Percentiles rank a stretch among this genome's conserved stretches.
Conservation (phyloP, 1,284 basidiomycete species). For the Sanghuangporus weigelae region DNA sequence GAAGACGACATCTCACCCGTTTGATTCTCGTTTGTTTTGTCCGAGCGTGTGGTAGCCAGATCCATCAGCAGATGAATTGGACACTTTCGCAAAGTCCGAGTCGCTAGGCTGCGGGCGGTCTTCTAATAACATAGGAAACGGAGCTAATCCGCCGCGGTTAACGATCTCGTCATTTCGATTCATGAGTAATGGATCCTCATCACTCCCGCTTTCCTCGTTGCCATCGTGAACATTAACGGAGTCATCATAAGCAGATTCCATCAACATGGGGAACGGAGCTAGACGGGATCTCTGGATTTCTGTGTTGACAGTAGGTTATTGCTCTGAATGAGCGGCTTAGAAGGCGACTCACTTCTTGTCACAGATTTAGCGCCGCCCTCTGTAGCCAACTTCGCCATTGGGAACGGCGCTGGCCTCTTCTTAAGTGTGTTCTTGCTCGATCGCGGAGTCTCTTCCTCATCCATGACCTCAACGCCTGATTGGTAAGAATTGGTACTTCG, state of each 20-base stretch:
- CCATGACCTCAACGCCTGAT: background rate
- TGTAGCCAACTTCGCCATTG: background rate
- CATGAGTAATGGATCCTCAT: background rate
- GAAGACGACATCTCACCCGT: background rate
- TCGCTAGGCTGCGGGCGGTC: background rate
- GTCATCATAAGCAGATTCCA: background rate
- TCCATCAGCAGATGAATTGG: background rate
- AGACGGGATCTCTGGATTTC: background rate
- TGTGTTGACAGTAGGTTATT: background rate
- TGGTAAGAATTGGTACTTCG: background rate
- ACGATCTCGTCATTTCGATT: slow-evolving; percentile 3
- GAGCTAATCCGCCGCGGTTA: slow-evolving; percentile 1
- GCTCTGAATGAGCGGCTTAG: background rate
- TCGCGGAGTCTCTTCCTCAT: background rate
- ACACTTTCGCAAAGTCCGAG: background rate
- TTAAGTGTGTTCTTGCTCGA: background rate
- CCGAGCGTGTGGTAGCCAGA: background rate
- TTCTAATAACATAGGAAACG: slow-evolving; percentile 13
- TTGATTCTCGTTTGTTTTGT: background rate
- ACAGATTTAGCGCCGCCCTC: background rate
- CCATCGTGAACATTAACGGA: background rate
- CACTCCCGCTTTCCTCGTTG: background rate
- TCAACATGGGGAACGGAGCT: background rate
- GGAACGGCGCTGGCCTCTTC: background rate
- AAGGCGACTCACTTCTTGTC: background rate